Evolutionary conservation across 495 filamentous ascomycete species (phyloP).

Genomic region (Penicillium manginii): DNA sequence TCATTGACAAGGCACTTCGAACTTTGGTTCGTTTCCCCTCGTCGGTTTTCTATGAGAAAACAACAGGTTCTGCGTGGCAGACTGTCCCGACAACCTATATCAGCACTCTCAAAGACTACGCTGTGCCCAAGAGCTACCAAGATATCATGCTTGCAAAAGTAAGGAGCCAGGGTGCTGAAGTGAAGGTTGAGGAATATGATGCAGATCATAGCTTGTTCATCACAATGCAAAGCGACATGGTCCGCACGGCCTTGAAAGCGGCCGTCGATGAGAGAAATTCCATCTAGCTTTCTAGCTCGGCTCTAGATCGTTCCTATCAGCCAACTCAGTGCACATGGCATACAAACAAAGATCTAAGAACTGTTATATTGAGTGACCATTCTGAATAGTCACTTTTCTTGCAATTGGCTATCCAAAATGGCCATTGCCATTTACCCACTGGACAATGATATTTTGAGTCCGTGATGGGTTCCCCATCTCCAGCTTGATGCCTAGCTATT

Average conservation of each 20-base stretch:
- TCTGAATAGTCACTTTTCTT: too few relatives aligned
- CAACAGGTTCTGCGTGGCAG: constrained; percentile 37
- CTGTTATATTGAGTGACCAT: too few relatives aligned
- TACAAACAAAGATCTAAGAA: not conserved
- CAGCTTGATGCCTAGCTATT: too few relatives aligned
- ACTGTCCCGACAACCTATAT: constrained; percentile 44
- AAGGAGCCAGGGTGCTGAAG: constrained; percentile 24
- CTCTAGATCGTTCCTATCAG: not conserved
- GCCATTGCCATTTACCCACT: too few relatives aligned
- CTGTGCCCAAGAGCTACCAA: constrained; percentile 39
- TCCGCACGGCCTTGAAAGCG: constrained; percentile 19
- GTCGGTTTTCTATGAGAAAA: constrained; percentile 22
- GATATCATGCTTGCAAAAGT: constrained; percentile 36
- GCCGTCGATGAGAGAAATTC: constrained; percentile 17
- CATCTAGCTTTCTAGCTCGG: not conserved
- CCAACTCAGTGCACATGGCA: not conserved
- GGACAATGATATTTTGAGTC: too few relatives aligned
- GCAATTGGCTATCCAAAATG: too few relatives aligned
- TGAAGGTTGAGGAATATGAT: constrained; percentile 30
- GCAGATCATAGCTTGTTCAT: constrained; percentile 38
- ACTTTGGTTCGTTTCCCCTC: constrained; percentile 37
- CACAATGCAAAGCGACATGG: constrained; percentile 31
- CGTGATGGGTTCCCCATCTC: too few relatives aligned
- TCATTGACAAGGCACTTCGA: constrained; percentile 25
- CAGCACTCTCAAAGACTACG: constrained; percentile 35